Evolutionary conservation across 495 filamentous ascomycete species (phyloP).

Genomic region (Hypoxylon fuscum): DNA sequence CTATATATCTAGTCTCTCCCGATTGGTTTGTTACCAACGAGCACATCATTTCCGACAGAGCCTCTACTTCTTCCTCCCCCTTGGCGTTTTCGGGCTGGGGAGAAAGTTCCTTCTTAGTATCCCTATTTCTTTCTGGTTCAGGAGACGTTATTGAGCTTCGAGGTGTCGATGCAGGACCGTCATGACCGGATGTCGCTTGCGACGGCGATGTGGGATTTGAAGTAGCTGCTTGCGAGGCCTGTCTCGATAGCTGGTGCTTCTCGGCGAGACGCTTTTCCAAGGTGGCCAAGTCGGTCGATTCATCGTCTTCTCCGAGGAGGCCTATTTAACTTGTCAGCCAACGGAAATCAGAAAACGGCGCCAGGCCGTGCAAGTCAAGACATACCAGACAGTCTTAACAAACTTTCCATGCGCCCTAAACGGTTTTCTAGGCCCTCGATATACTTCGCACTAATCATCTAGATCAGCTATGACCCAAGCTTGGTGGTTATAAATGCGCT

Average conservation of each 20-base stretch:
- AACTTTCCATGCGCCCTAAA: constrained; percentile 89
- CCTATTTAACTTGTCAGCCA: constrained; percentile 46
- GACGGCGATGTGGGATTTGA: constrained; percentile 59
- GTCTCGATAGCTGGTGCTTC: constrained; percentile 59
- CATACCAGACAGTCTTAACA: constrained; percentile 82
- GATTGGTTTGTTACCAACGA: constrained; percentile 97
- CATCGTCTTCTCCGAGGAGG: constrained; percentile 84
- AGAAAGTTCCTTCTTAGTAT: constrained; percentile 37
- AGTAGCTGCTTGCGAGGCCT: constrained; percentile 51
- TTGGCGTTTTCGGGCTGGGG: constrained; percentile 46
- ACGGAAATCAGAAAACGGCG: background rate
- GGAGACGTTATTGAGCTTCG: constrained; percentile 68
- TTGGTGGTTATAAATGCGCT: constrained; percentile 7
- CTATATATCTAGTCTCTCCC: constrained; percentile 96
- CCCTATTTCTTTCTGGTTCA: constrained; percentile 63
- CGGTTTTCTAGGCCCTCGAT: constrained; percentile 98
- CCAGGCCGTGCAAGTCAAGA: background rate
- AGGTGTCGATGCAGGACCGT: constrained; percentile 65
- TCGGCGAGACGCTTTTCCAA: constrained; percentile 84
- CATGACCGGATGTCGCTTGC: constrained; percentile 51
- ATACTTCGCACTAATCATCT: constrained; percentile 77
- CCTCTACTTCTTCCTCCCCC: constrained; percentile 79
- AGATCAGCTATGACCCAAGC: constrained; percentile 30
- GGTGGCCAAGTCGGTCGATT: constrained; percentile 86
- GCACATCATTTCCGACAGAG: constrained; percentile 98